These are phyloP conservation scores for Rhamnella rubrinervis DNA, from an alignment of 331 rosid species.

Conservation along the genomic window DNA sequence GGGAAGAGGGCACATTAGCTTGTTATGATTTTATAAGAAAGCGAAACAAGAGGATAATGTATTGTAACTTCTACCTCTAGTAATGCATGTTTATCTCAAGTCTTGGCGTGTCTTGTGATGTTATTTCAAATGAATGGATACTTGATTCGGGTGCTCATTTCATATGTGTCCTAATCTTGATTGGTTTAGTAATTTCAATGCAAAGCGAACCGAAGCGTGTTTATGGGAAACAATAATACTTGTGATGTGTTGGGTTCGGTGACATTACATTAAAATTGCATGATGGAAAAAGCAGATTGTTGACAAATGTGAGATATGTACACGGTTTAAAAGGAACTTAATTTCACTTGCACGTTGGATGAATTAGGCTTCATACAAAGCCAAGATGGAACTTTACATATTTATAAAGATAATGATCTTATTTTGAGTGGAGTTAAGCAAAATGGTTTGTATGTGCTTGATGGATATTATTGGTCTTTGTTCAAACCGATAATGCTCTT, in stretches of 20 bases:
- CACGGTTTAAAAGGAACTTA: too few species aligned
- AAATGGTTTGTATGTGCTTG: neutral
- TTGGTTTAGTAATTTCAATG: neutral
- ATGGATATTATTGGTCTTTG: neutral
- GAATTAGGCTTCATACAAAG: neutral
- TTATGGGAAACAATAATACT: too few species aligned
- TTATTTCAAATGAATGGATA: too few species aligned
- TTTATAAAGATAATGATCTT: too few species aligned
- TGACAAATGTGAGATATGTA: too few species aligned
- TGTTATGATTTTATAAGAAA: too few species aligned
- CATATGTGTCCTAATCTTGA: neutral
- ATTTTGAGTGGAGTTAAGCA: neutral
- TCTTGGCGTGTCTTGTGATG: too few species aligned
- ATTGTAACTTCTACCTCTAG: too few species aligned
- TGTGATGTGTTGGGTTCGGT: neutral
- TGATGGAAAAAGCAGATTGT: neutral
- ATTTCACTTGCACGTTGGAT: neutral
- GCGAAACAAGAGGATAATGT: too few species aligned
- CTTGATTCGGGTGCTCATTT: neutral
- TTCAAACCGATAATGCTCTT: too few species aligned
- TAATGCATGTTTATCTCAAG: neutral
- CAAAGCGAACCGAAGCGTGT: neutral
- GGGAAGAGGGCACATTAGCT: too few species aligned
- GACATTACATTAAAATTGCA: neutral
- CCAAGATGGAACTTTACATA: neutral